Evolutionary conservation across 2,329 filamentous ascomycete species (phyloP), one percentile per base, ranked within the genome.

Genomic region (Talaromyces verruculosus): DNA sequence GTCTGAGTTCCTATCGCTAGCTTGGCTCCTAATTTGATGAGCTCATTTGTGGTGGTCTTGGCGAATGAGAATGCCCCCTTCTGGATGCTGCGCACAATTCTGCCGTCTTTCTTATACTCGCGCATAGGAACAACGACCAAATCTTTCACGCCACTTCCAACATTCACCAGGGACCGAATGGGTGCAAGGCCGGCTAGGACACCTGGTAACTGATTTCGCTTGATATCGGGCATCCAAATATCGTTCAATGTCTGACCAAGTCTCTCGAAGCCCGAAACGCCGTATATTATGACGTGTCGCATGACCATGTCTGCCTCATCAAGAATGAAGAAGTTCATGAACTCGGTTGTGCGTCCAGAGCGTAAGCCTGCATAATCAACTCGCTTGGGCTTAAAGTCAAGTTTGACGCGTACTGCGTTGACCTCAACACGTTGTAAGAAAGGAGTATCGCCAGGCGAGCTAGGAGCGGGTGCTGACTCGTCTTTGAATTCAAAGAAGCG

Each of bases 401-500:
- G 87, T 73, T 91, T 93, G 65, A 99, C 85, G 1, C 89, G 89
- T 28, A 99, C 87, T 3, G 91, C 87, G 69, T 92, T 91, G 57
- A 99, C 85, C 79, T 98, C 95, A 1, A 92, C 89, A 63, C 95
- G 87, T 75, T 98, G 94, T 1, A 99, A 83, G 77, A 97, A 99
- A 0, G 92, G 91, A 6, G 90, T 81, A 64, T 96, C 93, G 55
- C 88, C 88, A 1, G 88, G 84, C 0, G 87, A 85, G 2, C 82
- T 79, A 35, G 87, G 83, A 1, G 81, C 81, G 19, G 77, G 72
- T 0, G 72, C 73, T 1, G 81, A 81, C 47, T 93, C 91, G 71
- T 97, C 93, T 74, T 97, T 96, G 84, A 99, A 99, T 72, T 96
- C 93, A 73, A 99, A 99, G 82, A 99, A 99, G 1, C 95, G 88